phyloP scores from a whole-genome alignment of 768 basidiomycete genomes.

The Termitomyces sp. region DNA sequence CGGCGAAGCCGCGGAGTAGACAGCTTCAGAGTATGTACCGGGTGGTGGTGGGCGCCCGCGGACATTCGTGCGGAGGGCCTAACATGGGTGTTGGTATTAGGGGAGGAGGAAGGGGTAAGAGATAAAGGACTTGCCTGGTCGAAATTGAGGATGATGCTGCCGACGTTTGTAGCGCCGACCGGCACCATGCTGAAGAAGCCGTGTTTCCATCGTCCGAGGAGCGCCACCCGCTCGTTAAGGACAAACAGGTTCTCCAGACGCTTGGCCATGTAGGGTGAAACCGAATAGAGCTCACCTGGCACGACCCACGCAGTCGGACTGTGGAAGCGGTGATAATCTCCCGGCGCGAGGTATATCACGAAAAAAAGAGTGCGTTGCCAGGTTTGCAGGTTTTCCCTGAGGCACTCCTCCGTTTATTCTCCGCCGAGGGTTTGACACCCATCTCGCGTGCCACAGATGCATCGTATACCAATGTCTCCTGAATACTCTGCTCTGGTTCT shows the following conservation, averaged over 20 bases:
- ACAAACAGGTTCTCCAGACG: slow-evolving; percentile 91
- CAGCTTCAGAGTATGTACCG: slow-evolving; percentile 89
- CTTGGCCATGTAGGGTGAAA: slow-evolving; percentile 93
- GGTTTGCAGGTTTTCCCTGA: slow-evolving; percentile 51
- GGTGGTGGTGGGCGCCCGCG: slow-evolving; percentile 65
- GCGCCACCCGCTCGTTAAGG: slow-evolving; percentile 94
- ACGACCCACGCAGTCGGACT: slow-evolving; percentile 93
- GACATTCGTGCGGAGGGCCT: slow-evolving; percentile 88
- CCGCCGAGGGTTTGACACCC: slow-evolving; percentile 41
- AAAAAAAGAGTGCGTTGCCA: slow-evolving; percentile 84
- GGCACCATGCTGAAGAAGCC: slow-evolving; percentile 98
- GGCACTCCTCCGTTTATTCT: slow-evolving; percentile 22
- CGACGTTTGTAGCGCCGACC: slow-evolving; percentile 97
- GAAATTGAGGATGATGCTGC: slow-evolving; percentile 93
- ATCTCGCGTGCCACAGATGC: slow-evolving; percentile 68
- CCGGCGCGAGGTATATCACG: slow-evolving; percentile 98
- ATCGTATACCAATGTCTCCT: slow-evolving; percentile 60
- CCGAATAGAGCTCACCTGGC: slow-evolving; percentile 88
- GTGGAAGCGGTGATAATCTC: slow-evolving; percentile 98
- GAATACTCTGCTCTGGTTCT: slow-evolving; percentile 41
- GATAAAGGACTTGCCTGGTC: slow-evolving; percentile 52
- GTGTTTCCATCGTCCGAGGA: slow-evolving; percentile 90
- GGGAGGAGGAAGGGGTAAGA: background rate
- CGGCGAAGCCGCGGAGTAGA: slow-evolving; percentile 79
- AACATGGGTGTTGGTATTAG: background rate